These are phyloP conservation scores for Ophiosphaerella narmari DNA, from an alignment of 2,329 filamentous ascomycete genomes.

Conservation along the genomic window DNA sequence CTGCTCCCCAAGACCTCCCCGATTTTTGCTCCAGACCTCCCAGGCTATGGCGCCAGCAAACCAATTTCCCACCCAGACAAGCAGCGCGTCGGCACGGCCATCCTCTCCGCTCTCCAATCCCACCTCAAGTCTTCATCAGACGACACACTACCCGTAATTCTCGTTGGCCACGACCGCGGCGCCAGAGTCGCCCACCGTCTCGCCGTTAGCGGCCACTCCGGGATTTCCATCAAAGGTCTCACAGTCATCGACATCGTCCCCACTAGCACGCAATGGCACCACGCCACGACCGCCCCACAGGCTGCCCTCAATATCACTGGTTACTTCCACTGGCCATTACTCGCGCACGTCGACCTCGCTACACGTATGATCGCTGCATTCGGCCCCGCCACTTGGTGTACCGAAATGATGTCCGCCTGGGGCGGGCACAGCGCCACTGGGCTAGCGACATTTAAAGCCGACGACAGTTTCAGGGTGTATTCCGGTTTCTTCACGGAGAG, in stretches of 20 bases:
- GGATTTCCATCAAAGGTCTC: slow-evolving; percentile 45
- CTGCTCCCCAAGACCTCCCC: slow-evolving; percentile 30
- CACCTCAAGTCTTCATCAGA: slow-evolving; percentile 20
- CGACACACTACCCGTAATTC: slow-evolving; percentile 23
- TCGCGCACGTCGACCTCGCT: slow-evolving; percentile 58
- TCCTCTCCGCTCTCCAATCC: slow-evolving; percentile 30
- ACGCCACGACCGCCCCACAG: slow-evolving; percentile 45
- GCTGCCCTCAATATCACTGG: slow-evolving; percentile 49
- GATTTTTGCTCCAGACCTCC: slow-evolving; percentile 38
- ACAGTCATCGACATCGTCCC: slow-evolving; percentile 49
- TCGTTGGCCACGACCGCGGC: slow-evolving; percentile 63
- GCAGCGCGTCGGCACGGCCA: slow-evolving; percentile 28
- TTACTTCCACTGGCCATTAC: slow-evolving; percentile 65
- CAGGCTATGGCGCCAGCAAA: slow-evolving; percentile 38
- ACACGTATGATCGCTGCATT: slow-evolving; percentile 55
- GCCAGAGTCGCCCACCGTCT: slow-evolving; percentile 61
- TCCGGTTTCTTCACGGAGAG: slow-evolving; percentile 47
- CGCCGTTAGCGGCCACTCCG: slow-evolving; percentile 52
- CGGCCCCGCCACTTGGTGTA: slow-evolving; percentile 50
- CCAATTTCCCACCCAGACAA: slow-evolving; percentile 36
- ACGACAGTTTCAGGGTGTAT: slow-evolving; percentile 50
- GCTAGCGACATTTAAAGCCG: slow-evolving; percentile 14
- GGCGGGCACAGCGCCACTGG: slow-evolving; percentile 24
- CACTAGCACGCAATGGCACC: slow-evolving; percentile 59
- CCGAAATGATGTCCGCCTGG: slow-evolving; percentile 45